A percentile compares a stretch with the other conserved stretches of the same genome.
Conservation (phyloP, 495 filamentous ascomycete species). For the Xylaria longipes region DNA sequence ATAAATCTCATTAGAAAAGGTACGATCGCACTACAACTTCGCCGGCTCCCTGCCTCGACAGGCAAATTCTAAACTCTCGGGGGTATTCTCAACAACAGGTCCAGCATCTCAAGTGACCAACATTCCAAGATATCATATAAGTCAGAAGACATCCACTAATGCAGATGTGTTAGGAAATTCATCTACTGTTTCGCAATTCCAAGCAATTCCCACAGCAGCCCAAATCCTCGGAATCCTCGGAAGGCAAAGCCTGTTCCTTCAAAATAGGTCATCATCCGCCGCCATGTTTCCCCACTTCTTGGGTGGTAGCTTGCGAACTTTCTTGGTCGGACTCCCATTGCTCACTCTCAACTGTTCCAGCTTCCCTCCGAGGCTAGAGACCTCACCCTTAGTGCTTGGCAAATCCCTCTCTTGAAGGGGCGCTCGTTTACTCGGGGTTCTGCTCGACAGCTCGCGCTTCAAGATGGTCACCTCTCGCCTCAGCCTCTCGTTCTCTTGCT, state of each 20-base stretch:
- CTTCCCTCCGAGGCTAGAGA: slow-evolving; percentile 33
- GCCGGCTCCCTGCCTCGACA: neutral
- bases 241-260: slow-evolving; percentile 17
- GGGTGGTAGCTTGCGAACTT: slow-evolving; percentile 46
- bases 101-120: slow-evolving; percentile 15
- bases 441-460: slow-evolving; percentile 52
- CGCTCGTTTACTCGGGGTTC: slow-evolving; percentile 50
- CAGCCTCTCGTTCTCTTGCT: slow-evolving; percentile 66
- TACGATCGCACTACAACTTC: neutral
- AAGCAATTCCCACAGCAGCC: neutral
- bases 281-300: slow-evolving; percentile 45
- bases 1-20: slow-evolving; percentile 6
- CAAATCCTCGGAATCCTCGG: neutral
- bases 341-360: slow-evolving; percentile 38
- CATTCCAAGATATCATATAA: slow-evolving; percentile 4
- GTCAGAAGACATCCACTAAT: neutral
- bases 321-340: slow-evolving; percentile 45
- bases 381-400: slow-evolving; percentile 30
- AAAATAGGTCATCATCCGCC: slow-evolving; percentile 46
- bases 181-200: neutral
- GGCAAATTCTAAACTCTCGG: slow-evolving; percentile 1
- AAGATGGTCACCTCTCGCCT: slow-evolving; percentile 58
- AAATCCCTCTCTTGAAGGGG: slow-evolving; percentile 53
- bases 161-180: neutral
- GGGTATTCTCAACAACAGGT: slow-evolving; percentile 36